phyloP scores from a whole-genome alignment of 2,329 filamentous ascomycete species.

The Exophiala sideris region DNA sequence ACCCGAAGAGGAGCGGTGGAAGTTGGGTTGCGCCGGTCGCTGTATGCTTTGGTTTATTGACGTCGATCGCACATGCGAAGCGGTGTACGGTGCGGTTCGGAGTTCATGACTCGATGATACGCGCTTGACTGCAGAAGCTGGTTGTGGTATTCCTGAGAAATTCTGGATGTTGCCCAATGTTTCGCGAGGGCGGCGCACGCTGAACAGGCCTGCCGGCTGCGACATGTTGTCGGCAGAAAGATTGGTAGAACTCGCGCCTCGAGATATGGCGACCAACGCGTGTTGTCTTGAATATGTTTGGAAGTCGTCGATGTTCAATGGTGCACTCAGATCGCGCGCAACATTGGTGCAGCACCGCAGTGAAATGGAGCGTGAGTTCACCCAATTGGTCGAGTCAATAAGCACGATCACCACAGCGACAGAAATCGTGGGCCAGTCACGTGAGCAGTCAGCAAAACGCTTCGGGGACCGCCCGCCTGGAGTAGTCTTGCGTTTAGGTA shows the following conservation, averaged over 20 bases:
- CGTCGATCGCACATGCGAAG: slow-evolving; percentile 73
- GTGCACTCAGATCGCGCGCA: too few relatives aligned
- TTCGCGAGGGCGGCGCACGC: slow-evolving; percentile 87
- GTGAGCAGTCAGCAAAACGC: not conserved
- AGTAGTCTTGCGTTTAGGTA: too few relatives aligned
- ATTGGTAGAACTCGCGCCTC: not conserved
- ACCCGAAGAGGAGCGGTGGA: slow-evolving; percentile 79
- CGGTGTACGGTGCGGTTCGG: slow-evolving; percentile 61
- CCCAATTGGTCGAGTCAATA: not conserved
- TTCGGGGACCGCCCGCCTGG: too few relatives aligned
- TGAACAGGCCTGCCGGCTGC: slow-evolving; percentile 84
- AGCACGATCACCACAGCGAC: slow-evolving; percentile 8
- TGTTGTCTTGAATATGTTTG: not conserved
- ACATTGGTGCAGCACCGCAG: not conserved
- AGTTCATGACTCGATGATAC: slow-evolving; percentile 72
- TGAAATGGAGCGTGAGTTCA: not conserved
- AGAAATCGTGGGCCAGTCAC: not conserved
- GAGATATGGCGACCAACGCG: not conserved
- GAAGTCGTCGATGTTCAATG: not conserved
- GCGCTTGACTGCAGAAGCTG: slow-evolving; percentile 90
- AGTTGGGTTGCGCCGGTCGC: slow-evolving; percentile 81
- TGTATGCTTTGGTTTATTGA: slow-evolving; percentile 84
- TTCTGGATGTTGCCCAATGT: slow-evolving; percentile 81
- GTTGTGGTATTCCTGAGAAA: slow-evolving; percentile 83
- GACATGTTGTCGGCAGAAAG: slow-evolving; percentile 59